Percentiles rank a stretch among this genome's conserved stretches.
These are phyloP conservation scores for Parachlorella kessleri DNA, from an alignment of 139 green algal genomes.

Conservation along the genomic window DNA sequence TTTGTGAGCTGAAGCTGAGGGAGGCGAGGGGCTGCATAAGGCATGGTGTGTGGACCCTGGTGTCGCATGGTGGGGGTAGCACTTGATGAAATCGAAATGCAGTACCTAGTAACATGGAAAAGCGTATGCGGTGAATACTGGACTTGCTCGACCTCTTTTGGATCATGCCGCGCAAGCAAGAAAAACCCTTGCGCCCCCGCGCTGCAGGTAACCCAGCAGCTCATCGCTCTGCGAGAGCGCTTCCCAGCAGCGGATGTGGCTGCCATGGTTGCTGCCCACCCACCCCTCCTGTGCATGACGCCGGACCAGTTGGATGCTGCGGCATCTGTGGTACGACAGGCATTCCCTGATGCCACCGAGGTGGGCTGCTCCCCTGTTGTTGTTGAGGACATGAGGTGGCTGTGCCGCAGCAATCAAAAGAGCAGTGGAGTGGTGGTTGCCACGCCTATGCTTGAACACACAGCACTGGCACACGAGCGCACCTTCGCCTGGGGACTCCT, in stretches of 20 bases:
- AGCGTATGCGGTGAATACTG: no score
- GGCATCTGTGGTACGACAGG: not conserved
- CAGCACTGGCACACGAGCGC: no score
- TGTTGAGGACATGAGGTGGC: not conserved
- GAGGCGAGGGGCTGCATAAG: not conserved
- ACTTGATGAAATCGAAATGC: not conserved
- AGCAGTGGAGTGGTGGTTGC: no score
- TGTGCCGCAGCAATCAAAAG: no score
- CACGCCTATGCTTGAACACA: no score
- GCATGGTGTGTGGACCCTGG: not conserved
- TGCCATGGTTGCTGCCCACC: constrained; percentile 14
- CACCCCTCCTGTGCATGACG: constrained; percentile 13
- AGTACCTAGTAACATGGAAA: not conserved
- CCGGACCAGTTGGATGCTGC: not conserved
- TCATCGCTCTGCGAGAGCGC: not conserved
- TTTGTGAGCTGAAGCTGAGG: not conserved
- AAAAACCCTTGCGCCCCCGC: no score
- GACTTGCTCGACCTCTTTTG: no score
- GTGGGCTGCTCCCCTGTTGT: not conserved
- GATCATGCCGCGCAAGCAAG: no score
- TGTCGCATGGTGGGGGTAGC: not conserved
- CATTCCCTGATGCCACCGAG: constrained; percentile 12
- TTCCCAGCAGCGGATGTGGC: constrained; percentile 15
- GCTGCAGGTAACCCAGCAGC: constrained; percentile 14
- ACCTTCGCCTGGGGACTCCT: no score